Base-by-base conservation (phyloP, 495 filamentous ascomycete genomes). In the Hypoxylon lienhwacheense region DNA sequence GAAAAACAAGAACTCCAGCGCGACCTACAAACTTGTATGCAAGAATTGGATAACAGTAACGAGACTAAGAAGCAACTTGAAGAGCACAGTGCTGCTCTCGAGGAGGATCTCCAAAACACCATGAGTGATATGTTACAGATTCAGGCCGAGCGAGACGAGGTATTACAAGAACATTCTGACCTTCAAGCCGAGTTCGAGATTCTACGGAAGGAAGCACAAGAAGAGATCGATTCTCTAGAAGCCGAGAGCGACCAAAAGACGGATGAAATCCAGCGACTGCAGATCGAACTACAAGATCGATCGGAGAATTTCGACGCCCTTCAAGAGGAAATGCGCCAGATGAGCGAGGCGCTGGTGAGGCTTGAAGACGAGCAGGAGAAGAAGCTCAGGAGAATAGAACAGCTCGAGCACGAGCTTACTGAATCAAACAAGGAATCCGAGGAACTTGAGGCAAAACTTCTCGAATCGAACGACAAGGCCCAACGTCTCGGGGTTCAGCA, bases 281-380 rank as follows among this genome's bases (percentile, higher is more conserved):
- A 85, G 50, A 76, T 81, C 12, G 87, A 90, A 29, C 69, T 89
- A 7, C 78, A 83, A 48, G 81, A 87, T 53, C 79, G 84, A 37
- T 84, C 83, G 5, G 91, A 97, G 51, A 90, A 90, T 59, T 88
- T 95, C 57, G 84, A 86, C 47, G 85, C 86, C 4, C 67, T 97
- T 22, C 91, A 96, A 55, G 82, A 84, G 31, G 92, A 98, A 73
- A 91, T 98, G 83, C 86, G 90, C 39, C 85, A 86, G 44, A 85
- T 95, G 61, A 90, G 86, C 55, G 91, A 97, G 56, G 84, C 84
- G 4, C 80, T 97, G 10, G 79, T 96, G 26, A 75, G 86, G 40
- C 77, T 97, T 0, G 93, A 97, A 65, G 91, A 97, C 70, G 89
- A 91, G 53, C 85, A 90, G 40, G 84, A 85, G 46, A 78, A 75